Evolutionary conservation across 345 rosid species (phyloP).

Genomic region (Erucastrum elatum): DNA sequence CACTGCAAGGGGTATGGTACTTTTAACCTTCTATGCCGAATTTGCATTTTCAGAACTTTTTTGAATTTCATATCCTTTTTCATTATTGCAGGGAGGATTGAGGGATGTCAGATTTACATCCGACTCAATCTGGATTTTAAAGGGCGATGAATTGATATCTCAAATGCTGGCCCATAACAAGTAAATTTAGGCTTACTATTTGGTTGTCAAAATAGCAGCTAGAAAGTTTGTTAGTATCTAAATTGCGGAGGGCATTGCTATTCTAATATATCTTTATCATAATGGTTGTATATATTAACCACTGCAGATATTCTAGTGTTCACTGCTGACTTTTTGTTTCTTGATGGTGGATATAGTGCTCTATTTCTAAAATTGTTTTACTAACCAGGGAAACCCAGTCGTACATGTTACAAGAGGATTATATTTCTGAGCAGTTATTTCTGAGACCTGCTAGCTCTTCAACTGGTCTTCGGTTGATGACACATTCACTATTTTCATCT

Average conservation of each 20-base stretch:
- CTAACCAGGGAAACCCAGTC: slow-evolving; percentile 60
- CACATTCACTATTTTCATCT: slow-evolving; percentile 60
- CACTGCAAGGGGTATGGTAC: slow-evolving; percentile 61
- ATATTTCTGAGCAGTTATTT: slow-evolving; percentile 56
- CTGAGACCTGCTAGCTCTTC: slow-evolving; percentile 49
- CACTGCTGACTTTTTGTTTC: not conserved
- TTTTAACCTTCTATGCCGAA: not conserved
- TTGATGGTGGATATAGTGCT: slow-evolving; percentile 16
- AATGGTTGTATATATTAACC: no score
- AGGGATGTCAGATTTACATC: slow-evolving; percentile 73
- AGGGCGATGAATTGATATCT: slow-evolving; percentile 57
- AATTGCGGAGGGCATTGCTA: slow-evolving; percentile 40
- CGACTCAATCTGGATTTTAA: slow-evolving; percentile 67
- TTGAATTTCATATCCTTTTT: slow-evolving; percentile 14
- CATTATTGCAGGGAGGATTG: slow-evolving; percentile 58
- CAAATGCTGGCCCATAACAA: slow-evolving; percentile 40
- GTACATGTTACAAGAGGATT: slow-evolving; percentile 79
- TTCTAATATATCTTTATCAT: not conserved
- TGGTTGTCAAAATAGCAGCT: slow-evolving; percentile 7
- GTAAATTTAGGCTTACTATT: no score
- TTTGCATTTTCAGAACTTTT: not conserved
- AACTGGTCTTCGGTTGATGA: slow-evolving; percentile 44
- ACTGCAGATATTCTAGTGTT: no score
- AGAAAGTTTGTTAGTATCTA: slow-evolving; percentile 41
- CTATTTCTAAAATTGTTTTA: slow-evolving; percentile 19